Evolutionary conservation across 345 rosid genomes (phyloP).

Genomic region (Citrus glauca): DNA sequence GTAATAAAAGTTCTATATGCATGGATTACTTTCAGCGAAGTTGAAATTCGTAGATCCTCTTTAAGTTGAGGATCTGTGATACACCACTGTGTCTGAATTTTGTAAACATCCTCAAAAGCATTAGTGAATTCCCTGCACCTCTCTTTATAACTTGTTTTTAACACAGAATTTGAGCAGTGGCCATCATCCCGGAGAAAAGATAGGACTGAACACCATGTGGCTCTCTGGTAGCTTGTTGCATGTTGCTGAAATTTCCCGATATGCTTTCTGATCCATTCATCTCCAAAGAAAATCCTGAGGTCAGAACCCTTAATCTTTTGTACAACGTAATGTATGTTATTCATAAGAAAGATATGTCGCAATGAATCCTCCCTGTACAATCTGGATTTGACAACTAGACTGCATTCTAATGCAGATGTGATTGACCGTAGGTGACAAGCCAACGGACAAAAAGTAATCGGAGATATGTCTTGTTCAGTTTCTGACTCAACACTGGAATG

Average conservation of each 20-base stretch:
- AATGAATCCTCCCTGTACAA: slow-evolving; percentile 50
- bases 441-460: slow-evolving; percentile 45
- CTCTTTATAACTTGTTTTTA: slow-evolving; percentile 33
- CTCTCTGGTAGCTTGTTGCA: slow-evolving; percentile 57
- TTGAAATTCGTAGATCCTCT: slow-evolving; percentile 62
- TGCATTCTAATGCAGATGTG: slow-evolving; percentile 45
- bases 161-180: slow-evolving; percentile 6
- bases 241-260: slow-evolving; percentile 51
- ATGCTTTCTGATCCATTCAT: slow-evolving; percentile 78
- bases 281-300: slow-evolving; percentile 64
- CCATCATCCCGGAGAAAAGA: slow-evolving; percentile 42
- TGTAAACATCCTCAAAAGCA: slow-evolving; percentile 69
- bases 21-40: slow-evolving; percentile 58
- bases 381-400: slow-evolving; percentile 46
- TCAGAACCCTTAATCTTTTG: slow-evolving; percentile 66
- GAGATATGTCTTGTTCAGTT: slow-evolving; percentile 28
- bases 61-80: slow-evolving; percentile 64
- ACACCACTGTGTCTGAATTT: slow-evolving; percentile 55
- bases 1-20: slow-evolving; percentile 61
- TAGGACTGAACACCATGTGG: slow-evolving; percentile 64
- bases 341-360: slow-evolving; percentile 53
- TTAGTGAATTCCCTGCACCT: slow-evolving; percentile 52
- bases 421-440: slow-evolving; percentile 49
- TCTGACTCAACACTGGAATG: slow-evolving; percentile 26
- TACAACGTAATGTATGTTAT: slow-evolving; percentile 73